These are phyloP conservation scores for Hemerocallis citrina DNA, from an alignment of 106 monocot genomes.

Conservation along the genomic window DNA sequence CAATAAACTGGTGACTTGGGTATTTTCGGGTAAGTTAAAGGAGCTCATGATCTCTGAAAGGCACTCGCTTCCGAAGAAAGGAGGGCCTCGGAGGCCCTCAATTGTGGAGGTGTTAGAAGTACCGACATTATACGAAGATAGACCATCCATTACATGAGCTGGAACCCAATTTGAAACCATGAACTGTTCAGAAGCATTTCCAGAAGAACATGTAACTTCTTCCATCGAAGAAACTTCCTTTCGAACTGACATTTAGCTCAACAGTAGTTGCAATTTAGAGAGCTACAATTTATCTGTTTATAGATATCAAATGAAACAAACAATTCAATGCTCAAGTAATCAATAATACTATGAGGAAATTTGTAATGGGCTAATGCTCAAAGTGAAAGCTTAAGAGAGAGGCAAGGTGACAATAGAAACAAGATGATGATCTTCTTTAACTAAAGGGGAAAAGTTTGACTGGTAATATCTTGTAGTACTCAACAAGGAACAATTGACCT, in stretches of 20 bases:
- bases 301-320: too few relatives aligned
- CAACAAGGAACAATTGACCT: conserved; percentile 58
- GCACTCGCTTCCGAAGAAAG: conserved; percentile 10
- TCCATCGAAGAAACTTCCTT: conserved; percentile 21
- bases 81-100: conserved; percentile 10
- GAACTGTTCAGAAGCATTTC: conserved; percentile 14
- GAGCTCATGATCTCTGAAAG: conserved; percentile 18
- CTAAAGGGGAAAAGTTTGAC: conserved; percentile 27
- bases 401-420: neutral
- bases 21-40: conserved; percentile 5
- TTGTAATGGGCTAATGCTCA: neutral
- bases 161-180: conserved; percentile 25
- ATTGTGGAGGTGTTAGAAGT: neutral
- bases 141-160: neutral
- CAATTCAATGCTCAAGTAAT: too few relatives aligned
- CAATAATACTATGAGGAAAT: neutral
- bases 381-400: conserved; percentile 1
- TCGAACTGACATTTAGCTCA: too few relatives aligned
- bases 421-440: conserved; percentile 5
- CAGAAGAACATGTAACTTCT: conserved; percentile 20
- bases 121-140: conserved; percentile 12
- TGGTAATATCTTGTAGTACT: conserved; percentile 52
- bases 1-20: conserved; percentile 1
- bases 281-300: too few relatives aligned
- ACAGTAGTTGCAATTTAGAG: neutral